phyloP scores from a whole-genome alignment of 371 early-diverging fungal genomes.

The Mortierella sp. region DNA sequence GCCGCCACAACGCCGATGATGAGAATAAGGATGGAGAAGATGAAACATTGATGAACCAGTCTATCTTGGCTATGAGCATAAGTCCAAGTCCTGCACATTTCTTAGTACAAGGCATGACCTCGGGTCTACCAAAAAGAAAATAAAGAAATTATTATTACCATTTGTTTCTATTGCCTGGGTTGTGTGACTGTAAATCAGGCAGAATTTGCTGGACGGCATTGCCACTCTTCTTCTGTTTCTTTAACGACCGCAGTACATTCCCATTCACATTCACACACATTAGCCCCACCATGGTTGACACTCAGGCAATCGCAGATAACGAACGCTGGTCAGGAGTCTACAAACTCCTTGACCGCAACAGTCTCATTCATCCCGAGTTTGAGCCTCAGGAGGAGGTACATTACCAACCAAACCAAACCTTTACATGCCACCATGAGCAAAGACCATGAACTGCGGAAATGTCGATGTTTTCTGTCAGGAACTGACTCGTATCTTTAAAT shows the following conservation, averaged over 20 bases:
- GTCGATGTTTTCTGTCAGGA: background rate
- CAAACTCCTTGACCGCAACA: conserved; percentile 46
- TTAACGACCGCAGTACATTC: conserved; percentile 1
- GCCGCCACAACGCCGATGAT: conserved; percentile 25
- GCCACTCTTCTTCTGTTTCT: background rate
- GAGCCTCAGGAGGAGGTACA: conserved; percentile 36
- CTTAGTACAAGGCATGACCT: conserved; percentile 48
- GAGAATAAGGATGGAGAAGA: conserved; percentile 59
- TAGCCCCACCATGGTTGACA: conserved; percentile 20
- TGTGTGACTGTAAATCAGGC: background rate
- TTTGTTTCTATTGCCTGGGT: background rate
- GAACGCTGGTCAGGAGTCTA: conserved; percentile 54
- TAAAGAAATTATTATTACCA: background rate
- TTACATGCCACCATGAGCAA: background rate
- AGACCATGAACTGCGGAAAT: conserved; percentile 6
- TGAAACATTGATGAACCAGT: conserved; percentile 59
- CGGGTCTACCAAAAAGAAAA: background rate
- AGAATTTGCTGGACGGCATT: background rate
- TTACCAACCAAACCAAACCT: background rate
- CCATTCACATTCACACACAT: background rate
- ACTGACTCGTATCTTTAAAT: background rate
- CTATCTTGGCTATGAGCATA: conserved; percentile 73
- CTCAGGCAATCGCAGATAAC: conserved; percentile 22
- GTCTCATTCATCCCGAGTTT: conserved; percentile 51
- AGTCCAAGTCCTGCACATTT: conserved; percentile 67